phyloP scores from a whole-genome alignment of 2,329 filamentous ascomycete species.

The Fusarium denticulatum region DNA sequence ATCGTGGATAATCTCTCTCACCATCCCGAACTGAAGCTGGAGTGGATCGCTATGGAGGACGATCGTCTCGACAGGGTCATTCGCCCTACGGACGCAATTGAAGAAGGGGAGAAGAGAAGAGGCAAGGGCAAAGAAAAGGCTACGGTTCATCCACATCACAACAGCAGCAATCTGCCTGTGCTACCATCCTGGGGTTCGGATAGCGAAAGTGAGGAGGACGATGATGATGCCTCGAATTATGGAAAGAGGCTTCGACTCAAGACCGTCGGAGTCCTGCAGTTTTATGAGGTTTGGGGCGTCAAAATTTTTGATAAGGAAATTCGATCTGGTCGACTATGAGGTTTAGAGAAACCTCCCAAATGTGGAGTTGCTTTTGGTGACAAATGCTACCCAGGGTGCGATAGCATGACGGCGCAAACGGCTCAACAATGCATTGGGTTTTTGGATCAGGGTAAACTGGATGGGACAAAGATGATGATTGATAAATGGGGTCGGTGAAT shows the following conservation, averaged over 20 bases:
- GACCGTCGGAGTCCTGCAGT: conserved; percentile 51
- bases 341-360: background rate
- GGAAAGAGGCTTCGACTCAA: conserved; percentile 49
- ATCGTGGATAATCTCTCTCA: conserved; percentile 67
- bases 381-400: background rate
- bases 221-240: conserved; percentile 45
- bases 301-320: conserved; percentile 69
- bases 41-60: conserved; percentile 67
- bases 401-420: conserved; percentile 19
- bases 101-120: conserved; percentile 44
- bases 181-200: conserved; percentile 47
- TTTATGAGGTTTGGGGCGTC: conserved; percentile 57
- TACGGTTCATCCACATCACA: conserved; percentile 13
- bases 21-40: conserved; percentile 63
- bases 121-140: conserved; percentile 51
- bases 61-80: conserved; percentile 61
- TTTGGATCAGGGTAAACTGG: conserved; percentile 10
- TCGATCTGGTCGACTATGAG: conserved; percentile 48
- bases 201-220: conserved; percentile 48
- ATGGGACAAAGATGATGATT: background rate
- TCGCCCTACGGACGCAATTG: conserved; percentile 49
- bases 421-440: background rate
- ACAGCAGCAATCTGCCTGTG: conserved; percentile 40
- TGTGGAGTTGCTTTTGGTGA: conserved; percentile 7
- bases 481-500: background rate